Evolutionary conservation across 2,329 filamentous ascomycete genomes (phyloP), one percentile per base, ranked within the genome.

Genomic region (Exserohilum rostratum): DNA sequence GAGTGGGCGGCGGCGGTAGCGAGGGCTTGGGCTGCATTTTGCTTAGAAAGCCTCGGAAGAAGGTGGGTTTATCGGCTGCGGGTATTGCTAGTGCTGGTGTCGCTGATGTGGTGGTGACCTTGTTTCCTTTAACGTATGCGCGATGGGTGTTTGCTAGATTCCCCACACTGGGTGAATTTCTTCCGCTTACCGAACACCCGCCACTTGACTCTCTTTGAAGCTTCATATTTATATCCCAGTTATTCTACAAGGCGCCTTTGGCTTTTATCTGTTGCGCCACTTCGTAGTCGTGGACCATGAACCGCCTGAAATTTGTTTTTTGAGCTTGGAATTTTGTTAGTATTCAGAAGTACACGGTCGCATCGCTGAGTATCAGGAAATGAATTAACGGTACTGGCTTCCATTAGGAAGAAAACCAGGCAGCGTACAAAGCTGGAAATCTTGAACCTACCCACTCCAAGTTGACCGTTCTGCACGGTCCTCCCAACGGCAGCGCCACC

Each of bases 391-490:
- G 22, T 29, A 15, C 39, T n/a, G 6, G 27, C 34, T 17, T 17
- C 5, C 2, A 25, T 25, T 7, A 25, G 22, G 22, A 34, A 34
- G 31, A 35, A 10, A 18, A 17, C 10, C 1, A 10, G 12, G 3
- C 9, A 6, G 10, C 4, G 7, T 6, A 1, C 3, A 13, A 15
- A 39, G 11, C 11, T 3, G 10, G 6, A 33, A 11, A 33, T n/a
- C 5, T 9, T 39, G 18, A 11, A 40, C 29, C 15, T 37, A 50
- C 33, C 40, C 33, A 46, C 6, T 37, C 33, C 42, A 50, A 38
- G n/a, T 13, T 38, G 18, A 20, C 1, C 1, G 13, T 44, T 0
- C 5, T 30, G n/a, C 17, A 22, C 13, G 9, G 12, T 10, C 7
- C 22, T 25, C 22, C 22, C 7, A 7, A 25, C 4, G 7, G 18